These are phyloP conservation scores for Alternaria ethzedia DNA, from an alignment of 2,329 filamentous ascomycete species.

Conservation along the genomic window DNA sequence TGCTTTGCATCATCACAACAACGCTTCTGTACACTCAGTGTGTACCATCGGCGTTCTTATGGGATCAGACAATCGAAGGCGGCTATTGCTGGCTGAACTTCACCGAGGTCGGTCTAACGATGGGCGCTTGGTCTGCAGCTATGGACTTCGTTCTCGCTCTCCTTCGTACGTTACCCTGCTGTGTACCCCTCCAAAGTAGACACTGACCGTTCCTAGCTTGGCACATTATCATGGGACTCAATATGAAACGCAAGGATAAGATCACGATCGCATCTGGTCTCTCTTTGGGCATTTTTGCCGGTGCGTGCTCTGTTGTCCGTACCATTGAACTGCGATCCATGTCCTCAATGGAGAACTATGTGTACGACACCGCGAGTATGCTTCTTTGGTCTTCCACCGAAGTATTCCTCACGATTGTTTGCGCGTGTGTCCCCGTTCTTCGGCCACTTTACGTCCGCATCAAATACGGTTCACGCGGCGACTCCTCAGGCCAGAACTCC, in stretches of 20 bases:
- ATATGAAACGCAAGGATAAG: slow-evolving; percentile 46
- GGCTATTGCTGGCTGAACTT: slow-evolving; percentile 39
- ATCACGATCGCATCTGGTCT: slow-evolving; percentile 41
- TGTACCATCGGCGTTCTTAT: slow-evolving; percentile 32
- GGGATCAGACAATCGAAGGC: slow-evolving; percentile 33
- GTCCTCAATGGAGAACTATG: slow-evolving; percentile 37
- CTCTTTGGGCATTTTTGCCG: slow-evolving; percentile 40
- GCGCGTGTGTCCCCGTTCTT: slow-evolving; percentile 59
- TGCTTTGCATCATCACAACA: slow-evolving; percentile 36
- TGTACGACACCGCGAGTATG: slow-evolving; percentile 40
- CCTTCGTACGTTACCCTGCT: slow-evolving; percentile 22
- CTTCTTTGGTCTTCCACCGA: slow-evolving; percentile 46
- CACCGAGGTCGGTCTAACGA: slow-evolving; percentile 33
- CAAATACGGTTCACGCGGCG: slow-evolving; percentile 26
- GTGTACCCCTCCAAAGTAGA: not conserved
- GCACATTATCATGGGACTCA: slow-evolving; percentile 41
- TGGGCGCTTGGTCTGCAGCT: slow-evolving; percentile 41
- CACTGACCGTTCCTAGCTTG: slow-evolving; percentile 24
- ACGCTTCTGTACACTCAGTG: slow-evolving; percentile 37
- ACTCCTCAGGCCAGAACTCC: slow-evolving; percentile 21
- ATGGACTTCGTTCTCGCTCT: slow-evolving; percentile 47
- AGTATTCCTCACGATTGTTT: slow-evolving; percentile 57
- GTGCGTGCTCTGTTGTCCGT: slow-evolving; percentile 40
- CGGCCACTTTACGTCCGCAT: slow-evolving; percentile 51
- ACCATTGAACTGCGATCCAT: slow-evolving; percentile 38